phyloP scores from a whole-genome alignment of 2,329 filamentous ascomycete genomes.

The Pseudopyrenochaeta lycopersici region DNA sequence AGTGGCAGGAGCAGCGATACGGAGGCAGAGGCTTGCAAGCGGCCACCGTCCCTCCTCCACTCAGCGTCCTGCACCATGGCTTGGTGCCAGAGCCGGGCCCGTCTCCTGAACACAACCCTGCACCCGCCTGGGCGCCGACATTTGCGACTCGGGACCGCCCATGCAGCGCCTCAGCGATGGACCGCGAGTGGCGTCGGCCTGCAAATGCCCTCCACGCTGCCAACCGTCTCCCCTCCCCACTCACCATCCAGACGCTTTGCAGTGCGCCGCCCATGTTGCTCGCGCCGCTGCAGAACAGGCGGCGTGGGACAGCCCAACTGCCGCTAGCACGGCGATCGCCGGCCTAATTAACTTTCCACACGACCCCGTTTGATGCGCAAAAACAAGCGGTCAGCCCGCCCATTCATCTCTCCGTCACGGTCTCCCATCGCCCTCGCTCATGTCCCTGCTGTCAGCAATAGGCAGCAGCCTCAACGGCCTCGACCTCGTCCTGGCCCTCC shows the following conservation, averaged over 20 bases:
- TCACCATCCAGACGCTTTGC: neutral
- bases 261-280: conserved; percentile 5
- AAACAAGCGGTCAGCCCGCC: conserved; percentile 1
- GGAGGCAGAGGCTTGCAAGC: conserved; percentile 28
- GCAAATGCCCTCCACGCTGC: neutral
- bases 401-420: conserved; percentile 27
- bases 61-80: conserved; percentile 26
- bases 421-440: conserved; percentile 8
- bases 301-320: neutral
- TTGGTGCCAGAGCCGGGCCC: conserved; percentile 23
- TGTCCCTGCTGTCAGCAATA: conserved; percentile 5
- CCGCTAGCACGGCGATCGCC: conserved; percentile 12
- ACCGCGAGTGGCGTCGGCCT: neutral
- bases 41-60: conserved; percentile 21
- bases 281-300: neutral
- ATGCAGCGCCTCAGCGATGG: no score
- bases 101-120: conserved; percentile 30
- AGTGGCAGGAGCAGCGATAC: conserved; percentile 21
- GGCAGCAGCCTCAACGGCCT: conserved; percentile 12
- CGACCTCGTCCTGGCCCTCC: conserved; percentile 26
- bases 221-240: neutral
- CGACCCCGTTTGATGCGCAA: neutral
- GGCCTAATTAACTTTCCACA: conserved; percentile 4
- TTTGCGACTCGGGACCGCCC: no score
- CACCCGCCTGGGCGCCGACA: no score